Base-by-base conservation (phyloP, 331 rosid species). In the Telfairia occidentalis region DNA sequence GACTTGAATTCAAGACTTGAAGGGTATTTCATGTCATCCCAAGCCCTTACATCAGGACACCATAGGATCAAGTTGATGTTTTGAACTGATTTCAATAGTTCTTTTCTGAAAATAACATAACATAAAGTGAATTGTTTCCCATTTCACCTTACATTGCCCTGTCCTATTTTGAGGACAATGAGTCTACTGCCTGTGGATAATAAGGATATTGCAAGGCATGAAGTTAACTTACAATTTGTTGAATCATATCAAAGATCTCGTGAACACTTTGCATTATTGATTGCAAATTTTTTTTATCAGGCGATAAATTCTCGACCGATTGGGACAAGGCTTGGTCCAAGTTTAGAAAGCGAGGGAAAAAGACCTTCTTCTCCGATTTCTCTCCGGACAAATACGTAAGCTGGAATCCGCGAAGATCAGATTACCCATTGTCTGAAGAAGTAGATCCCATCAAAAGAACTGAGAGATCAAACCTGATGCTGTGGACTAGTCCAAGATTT, bases 291-390 rank as follows among this genome's bases (percentile, higher is more conserved):
- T 71, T 38, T 34, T 24, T 64, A 54, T 57, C 78, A 91, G 96
- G 92, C 78, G 96, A 90, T 75, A 91, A 89, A 78, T 84, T 71
- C 79, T 84, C 96, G 73, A 87, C 84, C 4, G 97, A 91, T 63
- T 91, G 96, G 98, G 98, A 91, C 80, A 89, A 84, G 83, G 98
- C 98, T 49, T 94, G 98, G 96, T 74, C 89, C 72, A 90, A 79
- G 21, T 87, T 87, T 83, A 88, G 73, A 79, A 95, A 91, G 82
- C 89, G 83, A 80, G 97, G 94, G 77, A 88, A 63, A n/a, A 91
- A 90, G 73, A 64, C 80, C 10, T 26, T 88, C 34, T 88, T 89
- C 78, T 81, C 95, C 0, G 57, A 79, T 50, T 89, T 94, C 78
- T 89, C 90, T 66, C 92, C 96, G 1, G 76, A 90, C 76, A 95